Evolutionary conservation across 495 filamentous ascomycete species (phyloP), one percentile per base, ranked within the genome.

Genomic region (Trichoderma reesei): DNA sequence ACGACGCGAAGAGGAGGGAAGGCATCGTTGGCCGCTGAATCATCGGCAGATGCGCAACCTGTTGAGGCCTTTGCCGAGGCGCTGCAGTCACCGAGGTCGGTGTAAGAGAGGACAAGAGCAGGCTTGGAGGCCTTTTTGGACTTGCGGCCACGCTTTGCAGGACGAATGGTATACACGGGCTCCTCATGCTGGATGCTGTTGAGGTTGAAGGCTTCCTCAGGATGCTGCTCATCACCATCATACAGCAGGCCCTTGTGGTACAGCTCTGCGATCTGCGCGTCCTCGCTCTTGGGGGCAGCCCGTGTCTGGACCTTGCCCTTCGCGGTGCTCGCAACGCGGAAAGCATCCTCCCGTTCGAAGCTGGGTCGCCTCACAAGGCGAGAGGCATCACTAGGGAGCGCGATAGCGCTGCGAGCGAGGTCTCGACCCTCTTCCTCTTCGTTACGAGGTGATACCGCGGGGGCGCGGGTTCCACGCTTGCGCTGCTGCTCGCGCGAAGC

Each of bases 191-290:
- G 65, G 41, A 79, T 75, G 41, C 65, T 65, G 60, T 74, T 71
- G 33, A 78, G 65, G 54, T 48, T 67, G 66, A 79, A 79, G n/a
- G 65, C 72, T 34, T 41, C 61, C 38, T 63, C 61, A 1, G 71
- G 74, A 13, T 70, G 72, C 63, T 67, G 36, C 39, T 75, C 67
- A 59, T 74, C 72, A 56, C 76, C 70, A 60, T 78, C 74, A 63
- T 78, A 78, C 1, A 78, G 62, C 62, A 79, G 63, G 9, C 75
- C 77, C 39, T 76, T 51, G 41, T 69, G 69, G 60, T 77, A 77
- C 34, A 78, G 66, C 41, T 75, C 70, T 13, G 80, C 80, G 3
- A 78, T 84, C 61, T 63, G 61, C 62, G 73, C 83, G 38, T 82
- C 82, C 0, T 70, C 69, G 46, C 26, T 41, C 13, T 46, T 37